Conservation (phyloP, 139 green algal genomes). For the Closterium sp. region DNA sequence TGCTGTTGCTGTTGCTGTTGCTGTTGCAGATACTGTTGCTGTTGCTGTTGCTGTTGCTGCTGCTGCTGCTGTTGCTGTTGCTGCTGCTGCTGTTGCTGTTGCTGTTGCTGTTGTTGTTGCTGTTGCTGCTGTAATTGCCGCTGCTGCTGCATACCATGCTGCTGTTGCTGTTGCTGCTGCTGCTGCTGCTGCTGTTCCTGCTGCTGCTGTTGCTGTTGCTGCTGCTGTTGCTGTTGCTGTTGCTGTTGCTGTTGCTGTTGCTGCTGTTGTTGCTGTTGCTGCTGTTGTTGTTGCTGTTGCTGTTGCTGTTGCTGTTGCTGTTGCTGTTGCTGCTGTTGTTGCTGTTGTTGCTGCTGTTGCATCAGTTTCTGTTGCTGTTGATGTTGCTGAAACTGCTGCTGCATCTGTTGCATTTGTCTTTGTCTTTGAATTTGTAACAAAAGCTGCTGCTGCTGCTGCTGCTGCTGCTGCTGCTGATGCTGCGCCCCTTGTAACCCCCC, state of each 20-base stretch:
- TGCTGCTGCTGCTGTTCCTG: not conserved
- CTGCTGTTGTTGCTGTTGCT: not conserved
- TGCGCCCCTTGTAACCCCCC: not conserved
- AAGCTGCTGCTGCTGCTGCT: slow-evolving; percentile 1
- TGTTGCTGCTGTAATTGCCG: not conserved
- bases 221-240: not conserved
- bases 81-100: not conserved
- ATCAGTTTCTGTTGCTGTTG: not conserved
- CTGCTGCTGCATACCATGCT: not conserved
- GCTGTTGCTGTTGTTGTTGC: not conserved
- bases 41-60: too few relatives aligned
- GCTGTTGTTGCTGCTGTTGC: not conserved
- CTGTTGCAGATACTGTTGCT: too few relatives aligned
- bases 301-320: not conserved
- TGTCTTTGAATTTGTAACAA: not conserved
- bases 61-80: too few relatives aligned
- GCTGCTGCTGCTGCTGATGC: not conserved
- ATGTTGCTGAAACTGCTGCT: not conserved
- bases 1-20: too few relatives aligned
- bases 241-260: not conserved
- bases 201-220: not conserved
- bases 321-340: not conserved
- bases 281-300: not conserved
- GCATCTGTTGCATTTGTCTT: not conserved
- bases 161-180: not conserved